Evolutionary conservation across 1,284 basidiomycete species (phyloP).

Genomic region (Pseudozyma thailandica): DNA sequence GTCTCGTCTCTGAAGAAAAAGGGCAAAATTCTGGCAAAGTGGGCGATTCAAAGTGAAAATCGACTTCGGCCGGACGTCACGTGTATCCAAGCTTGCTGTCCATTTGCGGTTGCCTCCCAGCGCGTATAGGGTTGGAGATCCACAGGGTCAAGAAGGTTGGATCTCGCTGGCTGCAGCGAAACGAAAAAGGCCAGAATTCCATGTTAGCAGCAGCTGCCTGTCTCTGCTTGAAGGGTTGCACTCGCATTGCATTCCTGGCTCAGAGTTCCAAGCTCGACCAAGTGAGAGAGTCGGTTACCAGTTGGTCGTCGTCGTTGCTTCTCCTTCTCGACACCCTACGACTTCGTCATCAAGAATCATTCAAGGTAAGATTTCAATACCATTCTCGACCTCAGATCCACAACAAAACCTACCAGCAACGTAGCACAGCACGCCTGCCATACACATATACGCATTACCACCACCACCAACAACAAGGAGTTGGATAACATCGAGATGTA

Average conservation of each 20-base stretch:
- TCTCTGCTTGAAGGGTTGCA: too few relatives aligned
- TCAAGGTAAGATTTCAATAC: slow-evolving; percentile 44
- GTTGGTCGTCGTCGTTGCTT: slow-evolving; percentile 18
- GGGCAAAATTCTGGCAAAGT: background rate
- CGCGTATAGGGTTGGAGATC: too few relatives aligned
- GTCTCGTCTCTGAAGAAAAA: background rate
- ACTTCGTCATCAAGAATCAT: slow-evolving; percentile 51
- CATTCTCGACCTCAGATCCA: background rate
- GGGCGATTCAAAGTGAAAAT: too few relatives aligned
- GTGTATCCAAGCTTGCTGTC: too few relatives aligned
- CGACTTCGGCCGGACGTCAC: too few relatives aligned
- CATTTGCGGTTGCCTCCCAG: too few relatives aligned
- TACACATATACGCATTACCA: slow-evolving; percentile 1
- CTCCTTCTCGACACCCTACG: slow-evolving; percentile 44
- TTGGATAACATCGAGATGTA: slow-evolving; percentile 8
- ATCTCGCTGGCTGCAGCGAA: too few relatives aligned
- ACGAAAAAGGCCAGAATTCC: background rate
- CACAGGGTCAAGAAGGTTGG: too few relatives aligned
- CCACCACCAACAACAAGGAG: background rate
- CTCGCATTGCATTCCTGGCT: background rate
- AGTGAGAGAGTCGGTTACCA: slow-evolving; percentile 4
- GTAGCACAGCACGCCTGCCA: slow-evolving; percentile 12
- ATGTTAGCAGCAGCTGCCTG: too few relatives aligned
- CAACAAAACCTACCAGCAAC: slow-evolving; percentile 17
- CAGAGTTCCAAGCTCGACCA: too few relatives aligned